Evolutionary conservation across 2,329 filamentous ascomycete species (phyloP).

Genomic region (Fusarium sp.): DNA sequence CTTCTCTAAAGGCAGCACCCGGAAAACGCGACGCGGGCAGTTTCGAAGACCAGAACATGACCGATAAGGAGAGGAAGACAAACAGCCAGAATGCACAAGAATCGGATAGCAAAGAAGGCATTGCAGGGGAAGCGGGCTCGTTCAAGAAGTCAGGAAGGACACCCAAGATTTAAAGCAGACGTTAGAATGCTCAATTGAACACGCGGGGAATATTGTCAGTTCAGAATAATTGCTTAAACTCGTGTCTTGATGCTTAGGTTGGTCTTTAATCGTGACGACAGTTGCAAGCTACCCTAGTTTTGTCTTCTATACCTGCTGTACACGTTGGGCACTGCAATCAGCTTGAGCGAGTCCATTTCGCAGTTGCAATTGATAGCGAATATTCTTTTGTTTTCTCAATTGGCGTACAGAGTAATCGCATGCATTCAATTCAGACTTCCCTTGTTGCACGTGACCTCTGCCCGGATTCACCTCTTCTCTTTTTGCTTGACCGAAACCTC

Average conservation of each 20-base stretch:
- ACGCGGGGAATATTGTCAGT: too few species aligned
- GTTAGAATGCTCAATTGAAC: too few species aligned
- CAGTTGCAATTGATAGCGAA: not conserved
- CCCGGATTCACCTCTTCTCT: not conserved
- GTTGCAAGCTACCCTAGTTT: too few species aligned
- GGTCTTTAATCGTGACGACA: too few species aligned
- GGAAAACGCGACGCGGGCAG: slow-evolving; percentile 15
- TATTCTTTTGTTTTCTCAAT: not conserved
- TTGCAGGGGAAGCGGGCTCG: not conserved
- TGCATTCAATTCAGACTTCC: not conserved
- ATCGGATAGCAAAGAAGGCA: slow-evolving; percentile 16
- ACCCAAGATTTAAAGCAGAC: not conserved
- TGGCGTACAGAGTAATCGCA: not conserved
- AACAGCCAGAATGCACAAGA: slow-evolving; percentile 27
- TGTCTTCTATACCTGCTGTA: too few species aligned
- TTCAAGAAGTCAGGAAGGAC: slow-evolving; percentile 25
- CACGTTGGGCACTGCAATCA: too few species aligned
- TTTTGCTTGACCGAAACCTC: not conserved
- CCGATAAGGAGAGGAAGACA: slow-evolving; percentile 6
- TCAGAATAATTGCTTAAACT: too few species aligned
- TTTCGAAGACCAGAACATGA: slow-evolving; percentile 21
- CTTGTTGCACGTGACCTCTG: slow-evolving; percentile 14
- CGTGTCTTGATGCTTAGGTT: too few species aligned
- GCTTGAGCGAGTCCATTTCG: too few species aligned
- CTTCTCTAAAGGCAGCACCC: slow-evolving; percentile 19